Conservation (phyloP, 225 moss, liverwort and hornwort genomes). For the Pseudoscleropodium purum region DNA sequence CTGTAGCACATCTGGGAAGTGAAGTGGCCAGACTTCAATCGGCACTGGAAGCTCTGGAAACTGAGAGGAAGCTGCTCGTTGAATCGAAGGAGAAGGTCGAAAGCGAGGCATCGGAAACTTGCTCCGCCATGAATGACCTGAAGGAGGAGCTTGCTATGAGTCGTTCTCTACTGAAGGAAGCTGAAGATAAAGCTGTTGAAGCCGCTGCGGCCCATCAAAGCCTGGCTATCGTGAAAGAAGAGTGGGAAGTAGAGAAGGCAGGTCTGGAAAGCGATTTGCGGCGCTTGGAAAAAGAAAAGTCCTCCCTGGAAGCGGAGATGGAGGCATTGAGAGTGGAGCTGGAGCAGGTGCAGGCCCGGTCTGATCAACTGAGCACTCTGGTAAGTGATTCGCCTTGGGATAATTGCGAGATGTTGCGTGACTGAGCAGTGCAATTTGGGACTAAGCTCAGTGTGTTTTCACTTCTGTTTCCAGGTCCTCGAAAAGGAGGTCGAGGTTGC, state of each 20-base stretch:
- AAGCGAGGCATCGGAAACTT: background rate
- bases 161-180: slow-evolving; percentile 6
- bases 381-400: background rate
- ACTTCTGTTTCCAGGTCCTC: background rate
- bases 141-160: slow-evolving; percentile 17
- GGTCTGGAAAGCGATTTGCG: background rate
- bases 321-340: slow-evolving; percentile 3
- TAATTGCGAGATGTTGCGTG: background rate
- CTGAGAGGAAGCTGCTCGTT: background rate
- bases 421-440: background rate
- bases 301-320: slow-evolving; percentile 3
- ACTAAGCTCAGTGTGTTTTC: background rate
- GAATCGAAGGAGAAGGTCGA: slow-evolving; percentile 20
- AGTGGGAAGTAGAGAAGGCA: slow-evolving; percentile 31
- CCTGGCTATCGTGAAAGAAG: slow-evolving; percentile 16
- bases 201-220: slow-evolving; percentile 16
- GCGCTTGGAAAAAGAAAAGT: slow-evolving; percentile 4
- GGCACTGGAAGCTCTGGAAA: slow-evolving; percentile 5
- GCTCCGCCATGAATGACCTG: background rate
- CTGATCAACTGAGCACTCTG: slow-evolving; percentile 5
- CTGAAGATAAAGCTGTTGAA: slow-evolving; percentile 11
- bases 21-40: slow-evolving; percentile 21
- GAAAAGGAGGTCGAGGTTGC: slow-evolving; percentile 16
- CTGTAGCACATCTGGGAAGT: slow-evolving; percentile 5
- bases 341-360: slow-evolving; percentile 10